These are phyloP conservation scores for Rubia occidens DNA, from an alignment of 305 asterid genomes.

Conservation along the genomic window DNA sequence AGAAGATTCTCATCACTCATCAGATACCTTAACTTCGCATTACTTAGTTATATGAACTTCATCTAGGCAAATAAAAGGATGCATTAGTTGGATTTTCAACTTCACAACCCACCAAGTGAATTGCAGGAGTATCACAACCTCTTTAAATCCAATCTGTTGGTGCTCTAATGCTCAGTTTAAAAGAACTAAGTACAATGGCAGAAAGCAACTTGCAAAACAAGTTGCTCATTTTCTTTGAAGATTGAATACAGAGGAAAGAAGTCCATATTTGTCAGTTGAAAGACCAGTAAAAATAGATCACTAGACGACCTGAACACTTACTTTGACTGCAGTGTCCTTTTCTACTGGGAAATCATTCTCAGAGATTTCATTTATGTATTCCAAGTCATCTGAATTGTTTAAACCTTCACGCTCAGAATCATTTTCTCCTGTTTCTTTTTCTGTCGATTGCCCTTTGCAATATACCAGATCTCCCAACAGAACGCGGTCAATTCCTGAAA, in stretches of 20 bases:
- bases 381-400: conserved; percentile 32
- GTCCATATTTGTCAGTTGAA: not conserved
- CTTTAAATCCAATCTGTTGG: not conserved
- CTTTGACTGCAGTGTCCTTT: conserved; percentile 53
- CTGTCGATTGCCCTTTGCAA: conserved; percentile 49
- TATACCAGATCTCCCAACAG: conserved; percentile 83
- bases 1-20: not conserved
- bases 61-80: not conserved
- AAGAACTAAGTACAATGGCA: not conserved
- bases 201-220: not conserved
- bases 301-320: conserved; percentile 19
- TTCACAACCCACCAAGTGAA: not conserved
- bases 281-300: conserved; percentile 1
- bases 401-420: conserved; percentile 39
- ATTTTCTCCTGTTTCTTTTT: conserved; percentile 26
- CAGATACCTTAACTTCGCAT: not conserved
- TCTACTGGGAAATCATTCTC: conserved; percentile 48
- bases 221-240: not conserved
- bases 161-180: not conserved
- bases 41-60: not conserved
- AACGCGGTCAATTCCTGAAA: conserved; percentile 57
- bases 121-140: not conserved
- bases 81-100: not conserved
- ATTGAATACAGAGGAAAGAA: not conserved
- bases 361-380: conserved; percentile 40